Base-by-base conservation (phyloP, 306 rosid genomes). In the Sindora glabra region DNA sequence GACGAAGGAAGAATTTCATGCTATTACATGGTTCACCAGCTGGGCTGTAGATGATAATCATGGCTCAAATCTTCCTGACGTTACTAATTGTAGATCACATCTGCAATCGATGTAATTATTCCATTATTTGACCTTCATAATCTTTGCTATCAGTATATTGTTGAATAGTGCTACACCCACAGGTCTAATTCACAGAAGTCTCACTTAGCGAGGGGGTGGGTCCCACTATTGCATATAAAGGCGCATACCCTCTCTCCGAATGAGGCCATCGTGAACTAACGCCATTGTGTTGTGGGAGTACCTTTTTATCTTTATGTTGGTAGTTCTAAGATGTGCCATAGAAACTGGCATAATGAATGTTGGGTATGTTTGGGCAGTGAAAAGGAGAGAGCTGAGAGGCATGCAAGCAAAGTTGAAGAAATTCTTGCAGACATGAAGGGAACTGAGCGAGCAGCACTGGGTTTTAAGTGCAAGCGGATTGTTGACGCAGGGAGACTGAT, bases 1-100 rank as follows among this genome's bases (percentile, higher is more conserved):
- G 72, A 49, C 86, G 54, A 81, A 80, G 77, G 86, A 82, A 70
- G 87, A 78, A 39, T 89, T 92, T 66, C 90, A 83, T 61, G 95
- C 87, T 38, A 78, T 92, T 50, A 86, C 96, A 65, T 89, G 94
- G 96, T 92, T 92, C 70, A 89, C 99, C 50, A 86, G 96, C 78
- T 89, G 99, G 99, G 95, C 96, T 1, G 99, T 86, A 29, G 96
- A 86, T 67, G 96, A 80, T 41, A 82, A 68, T 78, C 94, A 92
- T 38, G 76, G 71, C 66, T 75, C 95, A 44, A 88, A 80, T 72
- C 76, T 81, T 68, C 73, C 87, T 0, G 85, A 83, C 17, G 42
- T 70, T 41, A 23, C 79, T 19, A 56, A 71, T 42, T 60, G 68
- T 51, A 22, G 25, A 59, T 45, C 68, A 19, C 77, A 67, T 66